These are phyloP conservation scores for Nakaseomyces sp. DNA, from an alignment of 1,139 yeast species.

Conservation along the genomic window DNA sequence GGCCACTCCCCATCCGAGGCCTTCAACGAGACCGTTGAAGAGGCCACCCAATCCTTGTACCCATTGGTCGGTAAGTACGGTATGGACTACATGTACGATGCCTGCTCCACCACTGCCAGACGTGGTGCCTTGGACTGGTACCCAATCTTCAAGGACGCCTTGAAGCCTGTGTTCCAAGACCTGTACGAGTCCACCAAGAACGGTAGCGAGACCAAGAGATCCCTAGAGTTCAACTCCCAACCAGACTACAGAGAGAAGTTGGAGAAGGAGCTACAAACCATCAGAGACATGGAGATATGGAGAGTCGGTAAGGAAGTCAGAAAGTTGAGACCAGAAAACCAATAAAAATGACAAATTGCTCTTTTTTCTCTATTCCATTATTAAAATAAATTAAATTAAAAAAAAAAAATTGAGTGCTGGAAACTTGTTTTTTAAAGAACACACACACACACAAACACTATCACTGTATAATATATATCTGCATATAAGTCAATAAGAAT, in stretches of 20 bases:
- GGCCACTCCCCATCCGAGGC: slow-evolving; percentile 99
- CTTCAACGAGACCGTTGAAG: slow-evolving; percentile 99
- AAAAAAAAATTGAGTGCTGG: slow-evolving; percentile 8
- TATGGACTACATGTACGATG: slow-evolving; percentile 99
- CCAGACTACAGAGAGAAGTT: slow-evolving; percentile 95
- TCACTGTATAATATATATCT: slow-evolving; percentile 1
- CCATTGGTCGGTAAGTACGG: slow-evolving; percentile 99
- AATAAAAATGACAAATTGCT: too few relatives aligned
- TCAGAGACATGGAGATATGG: slow-evolving; percentile 99
- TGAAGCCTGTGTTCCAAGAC: slow-evolving; percentile 96
- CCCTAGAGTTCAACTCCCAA: slow-evolving; percentile 96
- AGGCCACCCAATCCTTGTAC: slow-evolving; percentile 98
- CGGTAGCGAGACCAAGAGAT: slow-evolving; percentile 96
- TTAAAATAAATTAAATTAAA: neutral
- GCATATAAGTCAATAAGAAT: slow-evolving; percentile 1
- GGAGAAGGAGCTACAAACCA: slow-evolving; percentile 84
- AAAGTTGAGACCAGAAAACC: slow-evolving; percentile 98
- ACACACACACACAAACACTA: too few relatives aligned
- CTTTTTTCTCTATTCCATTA: too few relatives aligned
- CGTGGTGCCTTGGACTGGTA: slow-evolving; percentile 99
- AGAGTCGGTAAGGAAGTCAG: slow-evolving; percentile 98
- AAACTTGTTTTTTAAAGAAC: slow-evolving; percentile 5
- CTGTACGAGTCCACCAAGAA: slow-evolving; percentile 90
- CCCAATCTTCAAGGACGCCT: slow-evolving; percentile 96
- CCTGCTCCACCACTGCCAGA: slow-evolving; percentile 99